Base-by-base conservation (phyloP, 1,284 basidiomycete genomes). In the Rhodotorula sp. region DNA sequence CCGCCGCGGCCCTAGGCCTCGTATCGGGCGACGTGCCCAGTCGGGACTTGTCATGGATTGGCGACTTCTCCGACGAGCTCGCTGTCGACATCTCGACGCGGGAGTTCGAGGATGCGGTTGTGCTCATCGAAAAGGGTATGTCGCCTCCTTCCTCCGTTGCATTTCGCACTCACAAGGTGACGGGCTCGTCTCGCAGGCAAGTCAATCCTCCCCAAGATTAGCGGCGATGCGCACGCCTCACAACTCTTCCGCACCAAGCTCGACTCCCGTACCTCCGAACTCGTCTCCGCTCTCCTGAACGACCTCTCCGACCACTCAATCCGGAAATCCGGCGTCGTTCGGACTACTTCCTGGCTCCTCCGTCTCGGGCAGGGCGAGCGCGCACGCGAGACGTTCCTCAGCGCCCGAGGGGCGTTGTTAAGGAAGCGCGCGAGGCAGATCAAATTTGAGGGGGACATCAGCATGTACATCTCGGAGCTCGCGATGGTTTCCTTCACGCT, bases 1-100 rank as follows among this genome's bases (percentile, higher is more conserved):
- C 75, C 0, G 69, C 67, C 20, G 50, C 67, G 8, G 55, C 68
- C n/a, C 72, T 77, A 22, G 69, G 68, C 6, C 66, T 76, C 30
- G 73, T 67, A 22, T 75, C 70, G 22, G 78, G 80, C 56, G 78
- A 80, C 56, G 76, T 80, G 0, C 77, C 85, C 0, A 89, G 91
- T 75, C 85, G 87, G 64, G 91, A 95, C 79, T 82, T 87, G 8
- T 85, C 89, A 24, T 97, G 90, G 87, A 87, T 92, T 28, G 88
- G 89, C 64, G 92, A 96, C 71, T 94, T 92, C 82, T 87, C 89
- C 5, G 96, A 99, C 79, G 88, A 95, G 58, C 81, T 98, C 15
- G 91, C 91, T 0, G 94, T 99, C 22, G 87, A 91, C 4, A 94
- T 98, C 71, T 91, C 94, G 1, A 83, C 94, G 59, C 85, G 91